Evolutionary conservation across 2,329 filamentous ascomycete genomes (phyloP), one percentile per base, ranked within the genome.

Genomic region (Epichloe amarillans): DNA sequence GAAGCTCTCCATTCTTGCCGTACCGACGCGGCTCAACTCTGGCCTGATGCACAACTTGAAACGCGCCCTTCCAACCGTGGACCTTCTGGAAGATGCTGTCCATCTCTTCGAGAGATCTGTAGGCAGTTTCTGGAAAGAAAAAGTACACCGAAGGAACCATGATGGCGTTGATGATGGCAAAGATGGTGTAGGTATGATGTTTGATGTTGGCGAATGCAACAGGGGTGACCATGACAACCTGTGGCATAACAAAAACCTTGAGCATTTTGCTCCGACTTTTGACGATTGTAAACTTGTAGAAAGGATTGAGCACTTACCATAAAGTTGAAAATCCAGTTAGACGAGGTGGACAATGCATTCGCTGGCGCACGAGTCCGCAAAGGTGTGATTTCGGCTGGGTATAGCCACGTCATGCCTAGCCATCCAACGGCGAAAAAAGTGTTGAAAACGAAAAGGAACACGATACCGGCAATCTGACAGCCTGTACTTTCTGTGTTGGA

Each of bases 341-440:
- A 73, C 5, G 69, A 70, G 0, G 74, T 76, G 0, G 71, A 68
- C 36, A 81, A 60, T 11, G 78, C 79, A 54, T 80, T 80, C 36
- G 78, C 78, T 0, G 76, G 77, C 0, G 79, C 79, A 35, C 82
- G 77, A 50, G 83, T 84, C 55, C 79, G 78, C 65, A 84, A 75
- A 10, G 82, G 80, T 63, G 81, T 79, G 53, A 85, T 77, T 62
- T 85, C 82, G 15, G 75, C 74, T 61, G 80, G 80, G 62, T 84
- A 84, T 1, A 84, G 71, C 79, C 80, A 84, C 0, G 70, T 73
- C 59, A 77, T 73, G 3, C 77, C 76, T 2, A 79, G 75, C 65
- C 79, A 82, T 0, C 76, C 79, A 42, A 79, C 59, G 4, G 75
- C 78, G 56, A 81, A 83, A 56, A 74, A 74, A 14, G 75, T 70